Evolutionary conservation across 2,329 filamentous ascomycete genomes (phyloP).

Genomic region (Clonostachys rhizophaga): DNA sequence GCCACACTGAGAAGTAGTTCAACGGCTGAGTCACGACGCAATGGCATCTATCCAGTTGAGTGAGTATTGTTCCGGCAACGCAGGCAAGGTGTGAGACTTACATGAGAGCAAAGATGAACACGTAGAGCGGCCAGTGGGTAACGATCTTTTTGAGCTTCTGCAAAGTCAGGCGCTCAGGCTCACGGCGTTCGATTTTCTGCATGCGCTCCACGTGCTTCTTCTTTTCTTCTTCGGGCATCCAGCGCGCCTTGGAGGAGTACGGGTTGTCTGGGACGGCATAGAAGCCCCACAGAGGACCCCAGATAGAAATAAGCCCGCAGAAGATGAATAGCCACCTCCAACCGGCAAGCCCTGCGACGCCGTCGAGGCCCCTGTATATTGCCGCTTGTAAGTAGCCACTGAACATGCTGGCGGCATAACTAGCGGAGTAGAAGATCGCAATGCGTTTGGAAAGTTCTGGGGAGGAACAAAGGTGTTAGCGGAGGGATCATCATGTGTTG

Average conservation of each 20-base stretch:
- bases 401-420: constrained; percentile 26
- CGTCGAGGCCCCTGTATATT: constrained; percentile 32
- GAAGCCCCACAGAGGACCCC: constrained; percentile 22
- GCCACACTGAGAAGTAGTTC: constrained; percentile 18
- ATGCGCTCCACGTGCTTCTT: constrained; percentile 64
- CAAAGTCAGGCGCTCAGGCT: too few species aligned
- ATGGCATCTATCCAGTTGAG: too few species aligned
- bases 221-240: constrained; percentile 48
- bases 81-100: too few species aligned
- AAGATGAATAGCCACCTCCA: constrained; percentile 38
- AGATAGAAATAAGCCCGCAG: constrained; percentile 27
- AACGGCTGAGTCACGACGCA: too few species aligned
- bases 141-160: too few species aligned
- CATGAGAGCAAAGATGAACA: too few species aligned
- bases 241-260: constrained; percentile 30
- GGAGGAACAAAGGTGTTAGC: constrained; percentile 36
- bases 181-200: constrained; percentile 33
- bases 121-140: too few species aligned
- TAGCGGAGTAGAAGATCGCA: constrained; percentile 37
- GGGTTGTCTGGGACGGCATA: constrained; percentile 36
- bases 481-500: constrained; percentile 16
- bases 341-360: constrained; percentile 28
- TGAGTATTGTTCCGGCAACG: too few species aligned
- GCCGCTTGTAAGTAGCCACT: constrained; percentile 35
- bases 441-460: constrained; percentile 40